Evolutionary conservation across 2,329 filamentous ascomycete species (phyloP).

Genomic region (Blastomyces gilchristii): DNA sequence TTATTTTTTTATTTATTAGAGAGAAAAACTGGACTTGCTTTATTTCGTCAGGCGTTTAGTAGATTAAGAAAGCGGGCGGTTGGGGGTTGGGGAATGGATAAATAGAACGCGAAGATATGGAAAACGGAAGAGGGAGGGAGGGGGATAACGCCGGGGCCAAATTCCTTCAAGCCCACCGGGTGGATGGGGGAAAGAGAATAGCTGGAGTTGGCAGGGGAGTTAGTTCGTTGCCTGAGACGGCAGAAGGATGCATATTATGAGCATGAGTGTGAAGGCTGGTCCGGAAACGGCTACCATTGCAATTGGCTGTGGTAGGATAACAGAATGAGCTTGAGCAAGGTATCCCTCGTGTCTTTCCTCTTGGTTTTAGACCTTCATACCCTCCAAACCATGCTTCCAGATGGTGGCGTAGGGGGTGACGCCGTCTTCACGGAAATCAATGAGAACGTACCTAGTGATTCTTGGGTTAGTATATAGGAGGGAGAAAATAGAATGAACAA

Average conservation of each 20-base stretch:
- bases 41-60: not conserved
- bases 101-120: not conserved
- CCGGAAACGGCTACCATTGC: not conserved
- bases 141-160: not conserved
- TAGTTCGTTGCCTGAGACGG: not conserved
- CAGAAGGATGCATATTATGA: not conserved
- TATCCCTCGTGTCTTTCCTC: not conserved
- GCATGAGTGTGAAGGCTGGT: not conserved
- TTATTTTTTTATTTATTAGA: too few relatives aligned
- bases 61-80: not conserved
- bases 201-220: not conserved
- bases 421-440: constrained; percentile 97
- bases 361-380: constrained; percentile 72
- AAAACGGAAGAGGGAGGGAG: not conserved
- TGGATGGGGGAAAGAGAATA: not conserved
- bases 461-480: not conserved
- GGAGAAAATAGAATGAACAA: not conserved
- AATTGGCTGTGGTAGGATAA: not conserved
- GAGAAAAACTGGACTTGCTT: not conserved
- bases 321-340: not conserved
- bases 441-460: constrained; percentile 61
- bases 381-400: constrained; percentile 89
- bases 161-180: not conserved
- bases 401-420: constrained; percentile 76
- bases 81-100: not conserved